These are phyloP conservation scores for Hypocrella siamensis DNA, from an alignment of 2,329 filamentous ascomycete species.

Conservation along the genomic window DNA sequence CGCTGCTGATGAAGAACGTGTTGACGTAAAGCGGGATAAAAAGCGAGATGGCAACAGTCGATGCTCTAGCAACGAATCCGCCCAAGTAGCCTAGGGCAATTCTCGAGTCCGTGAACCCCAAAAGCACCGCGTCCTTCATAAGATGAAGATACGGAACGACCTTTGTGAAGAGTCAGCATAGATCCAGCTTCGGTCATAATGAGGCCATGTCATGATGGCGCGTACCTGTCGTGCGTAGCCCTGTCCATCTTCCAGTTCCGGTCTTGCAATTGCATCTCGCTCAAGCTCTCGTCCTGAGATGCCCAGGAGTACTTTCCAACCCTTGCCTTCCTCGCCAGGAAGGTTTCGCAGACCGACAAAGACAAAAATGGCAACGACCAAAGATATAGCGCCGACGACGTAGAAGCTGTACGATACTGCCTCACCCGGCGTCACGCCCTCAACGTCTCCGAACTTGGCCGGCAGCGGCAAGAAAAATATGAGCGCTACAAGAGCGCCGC, in stretches of 20 bases:
- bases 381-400: constrained; percentile 57
- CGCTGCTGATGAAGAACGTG: constrained; percentile 69
- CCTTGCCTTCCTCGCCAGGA: constrained; percentile 64
- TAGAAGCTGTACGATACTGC: constrained; percentile 81
- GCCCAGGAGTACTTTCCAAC: constrained; percentile 44
- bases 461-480: constrained; percentile 75
- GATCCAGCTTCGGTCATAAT: not conserved
- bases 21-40: constrained; percentile 93
- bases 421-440: constrained; percentile 55
- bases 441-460: constrained; percentile 54
- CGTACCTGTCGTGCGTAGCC: constrained; percentile 11
- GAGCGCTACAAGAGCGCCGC: constrained; percentile 76
- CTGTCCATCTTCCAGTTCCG: constrained; percentile 7
- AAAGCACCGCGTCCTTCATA: constrained; percentile 44
- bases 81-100: constrained; percentile 84
- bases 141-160: constrained; percentile 43
- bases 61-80: constrained; percentile 87
- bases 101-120: constrained; percentile 60
- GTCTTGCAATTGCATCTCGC: constrained; percentile 7
- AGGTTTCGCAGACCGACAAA: constrained; percentile 59
- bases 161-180: constrained; percentile 10
- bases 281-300: constrained; percentile 15
- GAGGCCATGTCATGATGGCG: constrained; percentile 4
- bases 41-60: constrained; percentile 84
- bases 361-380: constrained; percentile 59